Evolutionary conservation across 2,329 filamentous ascomycete genomes (phyloP), one percentile per base, ranked within the genome.

Genomic region (Nemania diffusa): DNA sequence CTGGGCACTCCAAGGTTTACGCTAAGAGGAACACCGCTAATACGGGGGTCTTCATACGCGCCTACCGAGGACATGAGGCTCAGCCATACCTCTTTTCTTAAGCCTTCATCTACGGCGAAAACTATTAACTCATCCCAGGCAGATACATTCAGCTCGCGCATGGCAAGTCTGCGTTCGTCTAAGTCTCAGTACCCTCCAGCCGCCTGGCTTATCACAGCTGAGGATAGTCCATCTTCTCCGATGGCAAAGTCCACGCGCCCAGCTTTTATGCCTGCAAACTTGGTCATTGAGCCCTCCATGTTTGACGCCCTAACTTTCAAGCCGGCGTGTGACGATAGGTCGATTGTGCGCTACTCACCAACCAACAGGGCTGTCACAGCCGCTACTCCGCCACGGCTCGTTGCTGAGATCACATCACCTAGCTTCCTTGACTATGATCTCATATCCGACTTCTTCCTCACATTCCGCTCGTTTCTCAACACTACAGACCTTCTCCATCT

Each of bases 381-480:
- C 37, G 96, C 96, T 15, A 97, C 94, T 0, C 94, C 95, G 1
- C 90, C 94, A 2, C 91, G 96, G 13, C 88, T 99, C 42, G 92
- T 99, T 57, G 94, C 95, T 13, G 94, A 99, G 80, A 97, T 99
- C 70, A 98, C 96, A 0, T 98, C 96, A 0, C 93, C 96, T 17
- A 94, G 90, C 57, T 97, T 98, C 77, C 88, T 99, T 75, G 95
- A 99, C 78, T 99, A 99, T 78, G 95, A 98, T 75, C 86, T 99
- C 5, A 88, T 99, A 4, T 98, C 96, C 0, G 96, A 99, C 79
- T 99, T 99, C 80, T 99, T 99, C 76, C 87, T 99, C 24, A 98
- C 96, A 0, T 99, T 93, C 76, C 92, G 96, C 56, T 88, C 92
- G 2, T 99, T 97, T 76, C 84, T 99, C 66, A 90, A 92, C 13